Evolutionary conservation across 2,329 filamentous ascomycete species (phyloP).

Genomic region (Sporothrix phasma): DNA sequence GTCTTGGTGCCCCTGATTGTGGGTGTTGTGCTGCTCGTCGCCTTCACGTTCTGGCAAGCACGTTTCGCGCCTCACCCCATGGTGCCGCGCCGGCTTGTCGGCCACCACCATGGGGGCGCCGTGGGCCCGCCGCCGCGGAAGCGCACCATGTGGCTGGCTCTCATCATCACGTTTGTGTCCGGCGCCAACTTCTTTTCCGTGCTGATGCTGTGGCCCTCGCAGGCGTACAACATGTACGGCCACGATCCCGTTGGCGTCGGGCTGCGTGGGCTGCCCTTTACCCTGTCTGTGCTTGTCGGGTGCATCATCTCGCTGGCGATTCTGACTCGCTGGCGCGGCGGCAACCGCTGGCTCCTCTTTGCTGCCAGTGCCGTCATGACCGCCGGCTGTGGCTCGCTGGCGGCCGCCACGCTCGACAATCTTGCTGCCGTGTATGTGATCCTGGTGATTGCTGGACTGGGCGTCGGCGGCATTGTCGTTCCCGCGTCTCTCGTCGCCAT

Average conservation of each 20-base stretch:
- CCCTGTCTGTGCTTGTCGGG: conserved; percentile 52
- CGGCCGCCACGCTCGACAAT: conserved; percentile 41
- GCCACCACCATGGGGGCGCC: conserved; percentile 21
- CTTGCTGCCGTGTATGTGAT: conserved; percentile 45
- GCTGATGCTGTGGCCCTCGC: conserved; percentile 52
- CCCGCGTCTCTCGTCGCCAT: conserved; percentile 58
- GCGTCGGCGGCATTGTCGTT: conserved; percentile 58
- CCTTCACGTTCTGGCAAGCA: conserved; percentile 47
- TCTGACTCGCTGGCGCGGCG: conserved; percentile 46
- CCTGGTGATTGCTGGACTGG: conserved; percentile 51
- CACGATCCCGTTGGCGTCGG: conserved; percentile 55
- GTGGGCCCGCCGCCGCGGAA: conserved; percentile 5
- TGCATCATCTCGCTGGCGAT: conserved; percentile 49
- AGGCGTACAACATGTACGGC: conserved; percentile 55
- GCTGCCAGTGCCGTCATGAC: conserved; percentile 54
- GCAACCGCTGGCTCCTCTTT: conserved; percentile 51
- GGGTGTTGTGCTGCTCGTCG: conserved; percentile 37
- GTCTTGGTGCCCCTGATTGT: conserved; percentile 41
- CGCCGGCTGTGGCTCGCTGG: conserved; percentile 47
- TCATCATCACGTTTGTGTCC: conserved; percentile 49
- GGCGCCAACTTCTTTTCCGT: conserved; percentile 49
- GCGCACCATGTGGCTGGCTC: conserved; percentile 40
- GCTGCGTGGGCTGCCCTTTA: conserved; percentile 54
- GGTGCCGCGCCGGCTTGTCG: conserved; percentile 34
- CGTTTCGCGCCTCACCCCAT: conserved; percentile 47